phyloP scores from a whole-genome alignment of 345 rosid species.

The Lenwebbia sp. region DNA sequence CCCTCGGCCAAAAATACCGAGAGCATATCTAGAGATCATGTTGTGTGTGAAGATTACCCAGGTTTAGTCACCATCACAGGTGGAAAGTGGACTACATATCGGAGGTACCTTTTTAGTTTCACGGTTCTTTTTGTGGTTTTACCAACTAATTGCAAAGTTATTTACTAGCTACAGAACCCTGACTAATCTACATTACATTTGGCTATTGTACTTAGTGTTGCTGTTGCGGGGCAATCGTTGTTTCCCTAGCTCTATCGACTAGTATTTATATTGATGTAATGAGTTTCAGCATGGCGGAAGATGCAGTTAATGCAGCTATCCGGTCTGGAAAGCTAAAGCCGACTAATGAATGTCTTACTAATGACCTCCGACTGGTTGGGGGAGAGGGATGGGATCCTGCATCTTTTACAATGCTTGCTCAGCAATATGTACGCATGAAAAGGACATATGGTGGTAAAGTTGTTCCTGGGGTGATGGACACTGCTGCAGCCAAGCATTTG shows the following conservation, averaged over 20 bases:
- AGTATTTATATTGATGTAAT: conserved; percentile 10
- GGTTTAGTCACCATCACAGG: conserved; percentile 97
- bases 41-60: conserved; percentile 74
- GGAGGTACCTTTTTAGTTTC: conserved; percentile 46
- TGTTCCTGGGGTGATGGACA: conserved; percentile 90
- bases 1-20: conserved; percentile 91
- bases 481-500: conserved; percentile 78
- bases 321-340: conserved; percentile 77
- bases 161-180: not conserved
- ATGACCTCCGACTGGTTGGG: conserved; percentile 55
- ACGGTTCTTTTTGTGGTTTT: not conserved
- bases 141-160: not conserved
- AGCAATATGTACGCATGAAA: conserved; percentile 87
- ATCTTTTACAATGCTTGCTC: conserved; percentile 72
- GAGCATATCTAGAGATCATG: conserved; percentile 96
- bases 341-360: conserved; percentile 50
- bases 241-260: not conserved
- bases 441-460: conserved; percentile 56
- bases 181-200: not conserved
- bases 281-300: conserved; percentile 95
- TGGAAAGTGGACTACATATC: conserved; percentile 97
- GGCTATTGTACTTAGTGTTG: not conserved
- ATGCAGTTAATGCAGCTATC: conserved; percentile 87
- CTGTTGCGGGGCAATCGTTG: not conserved
- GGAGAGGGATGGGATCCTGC: conserved; percentile 94